Base-by-base conservation (phyloP, 106 monocot species). In the Vanilla planifolia region DNA sequence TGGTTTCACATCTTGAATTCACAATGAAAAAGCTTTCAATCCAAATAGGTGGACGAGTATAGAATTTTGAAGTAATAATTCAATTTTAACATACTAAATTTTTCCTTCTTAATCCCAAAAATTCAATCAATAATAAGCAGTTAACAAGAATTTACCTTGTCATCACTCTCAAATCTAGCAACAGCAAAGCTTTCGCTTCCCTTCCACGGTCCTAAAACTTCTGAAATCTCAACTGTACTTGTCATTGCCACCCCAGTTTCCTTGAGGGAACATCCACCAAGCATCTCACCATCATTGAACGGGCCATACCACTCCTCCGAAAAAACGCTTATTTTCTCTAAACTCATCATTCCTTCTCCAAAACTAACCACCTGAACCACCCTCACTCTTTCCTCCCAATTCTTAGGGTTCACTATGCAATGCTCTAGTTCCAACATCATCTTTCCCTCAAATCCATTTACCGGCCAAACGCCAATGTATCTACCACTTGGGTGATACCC, bases 281-380 rank as follows among this genome's bases (percentile, higher is more conserved):
- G 71, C 56, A 79, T 84, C 51, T 88, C 96, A 16, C 91, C 91
- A 51, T 98, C 77, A 32, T 81, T 74, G 61, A 81, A 98, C 2
- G 91, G 84, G 34, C 96, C 87, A 55, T 98, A 79, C 96, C 90
- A 87, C 17, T 87, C 77, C 69, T 98, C 96, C 5, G 77, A 79
- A 63, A 91, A 91, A 7, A 88, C 84, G 52, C 68, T 72, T 9
- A 98, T 67, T 28, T 71, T 65, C 48, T 71, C 63, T 71, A 93
- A 61, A 32, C 43, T 62, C 73, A 83, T 21, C 44, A n/a, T 53
- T 41, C 29, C 78, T 58, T 66, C 67, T 13, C 73, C 84, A 28
- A 65, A 44, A 20, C 40, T 41, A 19, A 70, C 58, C 42, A 75
- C 64, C 66, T 84, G 84, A 55, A 87, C 55, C 37, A 98, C 65